Base-by-base conservation (phyloP, 805 yeast species). In the Barnettozyma wickerhamii region DNA sequence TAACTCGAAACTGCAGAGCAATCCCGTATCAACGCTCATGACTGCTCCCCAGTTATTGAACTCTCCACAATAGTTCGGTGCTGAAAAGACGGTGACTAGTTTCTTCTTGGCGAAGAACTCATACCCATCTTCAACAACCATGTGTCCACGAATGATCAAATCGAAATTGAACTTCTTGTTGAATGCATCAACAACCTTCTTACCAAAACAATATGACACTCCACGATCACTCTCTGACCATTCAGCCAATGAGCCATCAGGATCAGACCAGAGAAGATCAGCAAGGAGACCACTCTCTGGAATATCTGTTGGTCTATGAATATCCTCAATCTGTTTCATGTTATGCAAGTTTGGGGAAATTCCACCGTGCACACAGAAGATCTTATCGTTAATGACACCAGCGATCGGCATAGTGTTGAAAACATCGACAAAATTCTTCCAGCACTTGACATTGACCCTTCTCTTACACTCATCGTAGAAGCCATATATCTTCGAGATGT, bases 401-500 rank as follows among this genome's bases (percentile, higher is more conserved):
- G 98, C 95, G 41, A 93, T 81, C 9, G 99, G 99, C 48, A 93
- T 69, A 0, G 96, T 85, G 60, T 93, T 93, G 69, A 93, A 93
- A 1, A 96, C 89, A 66, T 93, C 99, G 51, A 93, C 79, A 57
- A 93, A 93, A 21, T 78, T 66, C 60, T 90, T 89, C 99, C 99
- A 93, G 1, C 90, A 84, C 60, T 91, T 93, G 54, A 90, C 77
- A 56, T 84, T 86, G 55, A 95, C 79, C 46, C 99, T 74, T 55
- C 99, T 77, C 62, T 93, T 93, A 69, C 99, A 93, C 66, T 93
- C 99, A 65, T 93, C 99, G 60, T 89, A 93, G 58, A 93, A 93
- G 2, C 99, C 99, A 63, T 93, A 93, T 24, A 93, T 96, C 49
- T 96, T 77, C 2, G 98, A 91, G 42, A 93, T 95, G 57, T 87